Conservation (phyloP, 1,139 yeast genomes). For the Magnusiomyces sp. region DNA sequence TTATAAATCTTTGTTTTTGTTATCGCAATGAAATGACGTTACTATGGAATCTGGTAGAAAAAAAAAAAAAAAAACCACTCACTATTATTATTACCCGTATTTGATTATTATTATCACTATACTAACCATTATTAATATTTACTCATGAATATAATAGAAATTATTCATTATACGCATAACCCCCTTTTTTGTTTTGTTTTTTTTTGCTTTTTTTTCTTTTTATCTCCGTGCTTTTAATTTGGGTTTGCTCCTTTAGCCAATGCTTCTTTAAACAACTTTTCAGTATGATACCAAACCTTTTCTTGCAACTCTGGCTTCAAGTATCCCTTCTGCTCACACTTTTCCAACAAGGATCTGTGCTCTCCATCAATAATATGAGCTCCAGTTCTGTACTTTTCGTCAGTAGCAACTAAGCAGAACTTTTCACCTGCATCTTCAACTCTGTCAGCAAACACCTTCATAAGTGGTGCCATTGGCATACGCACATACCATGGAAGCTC, state of each 20-base stretch:
- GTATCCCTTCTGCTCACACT: conserved; percentile 15
- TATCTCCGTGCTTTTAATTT: too few relatives aligned
- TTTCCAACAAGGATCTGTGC: conserved; percentile 14
- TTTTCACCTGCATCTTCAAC: conserved; percentile 21
- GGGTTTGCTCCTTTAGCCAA: background rate
- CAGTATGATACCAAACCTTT: conserved; percentile 24
- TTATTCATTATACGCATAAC: too few relatives aligned
- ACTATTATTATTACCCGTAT: too few relatives aligned
- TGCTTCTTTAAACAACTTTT: conserved; percentile 18
- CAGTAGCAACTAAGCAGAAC: conserved; percentile 19
- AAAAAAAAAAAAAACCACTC: too few relatives aligned
- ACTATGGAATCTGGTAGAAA: too few relatives aligned
- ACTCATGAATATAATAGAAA: too few relatives aligned
- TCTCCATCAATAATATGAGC: conserved; percentile 18
- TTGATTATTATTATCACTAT: too few relatives aligned
- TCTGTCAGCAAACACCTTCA: conserved; percentile 9
- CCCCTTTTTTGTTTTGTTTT: too few relatives aligned
- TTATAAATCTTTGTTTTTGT: too few relatives aligned
- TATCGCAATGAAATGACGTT: too few relatives aligned
- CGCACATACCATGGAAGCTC: conserved; percentile 13
- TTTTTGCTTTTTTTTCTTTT: too few relatives aligned
- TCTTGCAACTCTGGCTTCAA: conserved; percentile 21
- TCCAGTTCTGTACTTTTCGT: conserved; percentile 21
- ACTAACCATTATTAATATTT: too few relatives aligned
- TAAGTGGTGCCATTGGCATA: background rate